A percentile compares a stretch with the other conserved stretches of the same genome.
Conservation (phyloP, 768 basidiomycete species). For the Mrakia gelida region DNA sequence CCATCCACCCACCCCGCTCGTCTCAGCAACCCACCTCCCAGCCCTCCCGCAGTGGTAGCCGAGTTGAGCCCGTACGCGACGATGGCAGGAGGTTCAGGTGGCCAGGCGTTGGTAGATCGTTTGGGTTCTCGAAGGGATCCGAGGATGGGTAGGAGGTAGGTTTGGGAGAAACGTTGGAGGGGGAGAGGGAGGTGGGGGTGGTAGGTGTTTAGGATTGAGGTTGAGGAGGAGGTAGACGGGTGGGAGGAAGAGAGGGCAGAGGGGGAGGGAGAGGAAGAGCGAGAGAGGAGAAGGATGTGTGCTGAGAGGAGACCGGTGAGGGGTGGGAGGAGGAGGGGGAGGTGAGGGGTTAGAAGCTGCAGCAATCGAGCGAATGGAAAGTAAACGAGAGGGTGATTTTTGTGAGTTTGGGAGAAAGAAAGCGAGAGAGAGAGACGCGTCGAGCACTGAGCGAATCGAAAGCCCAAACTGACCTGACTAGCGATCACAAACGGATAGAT, state of each 20-base stretch:
- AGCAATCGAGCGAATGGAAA: neutral
- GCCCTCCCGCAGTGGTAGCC: neutral
- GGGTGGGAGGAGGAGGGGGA: slow-evolving; percentile 2
- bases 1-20: neutral
- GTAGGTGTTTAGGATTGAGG: neutral
- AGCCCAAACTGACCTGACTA: neutral
- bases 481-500: slow-evolving; percentile 6
- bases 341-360: neutral
- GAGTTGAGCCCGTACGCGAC: neutral
- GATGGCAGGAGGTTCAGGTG: neutral
- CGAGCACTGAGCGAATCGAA: neutral
- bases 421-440: neutral
- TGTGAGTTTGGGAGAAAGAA: neutral
- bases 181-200: neutral
- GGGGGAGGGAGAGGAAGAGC: too few relatives aligned
- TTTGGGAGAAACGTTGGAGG: neutral
- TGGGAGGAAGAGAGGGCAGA: neutral
- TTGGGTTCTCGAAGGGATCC: slow-evolving; percentile 5
- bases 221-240: neutral
- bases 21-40: neutral
- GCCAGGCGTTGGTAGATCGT: slow-evolving; percentile 6
- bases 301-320: neutral
- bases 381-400: neutral
- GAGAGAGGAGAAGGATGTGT: neutral
- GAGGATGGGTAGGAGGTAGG: neutral